A percentile compares a stretch with the other conserved stretches of the same genome.
Conservation (phyloP, 352 stramenopile species). For the Nothophytophthora sp. region DNA sequence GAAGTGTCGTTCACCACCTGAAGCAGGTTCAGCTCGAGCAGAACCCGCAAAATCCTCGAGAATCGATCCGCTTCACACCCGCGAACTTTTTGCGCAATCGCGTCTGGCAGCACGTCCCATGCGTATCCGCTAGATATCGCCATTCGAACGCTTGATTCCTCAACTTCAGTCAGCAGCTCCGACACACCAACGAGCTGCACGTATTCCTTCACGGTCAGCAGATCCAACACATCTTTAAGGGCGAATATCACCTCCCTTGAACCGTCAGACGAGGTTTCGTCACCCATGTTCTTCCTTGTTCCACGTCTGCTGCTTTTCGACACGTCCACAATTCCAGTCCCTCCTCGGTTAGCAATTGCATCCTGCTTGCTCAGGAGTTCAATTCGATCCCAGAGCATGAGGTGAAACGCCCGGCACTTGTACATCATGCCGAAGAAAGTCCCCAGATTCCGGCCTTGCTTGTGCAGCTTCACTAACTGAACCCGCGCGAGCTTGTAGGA, state of each 20-base stretch:
- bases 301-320: background rate
- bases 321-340: background rate
- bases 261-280: background rate
- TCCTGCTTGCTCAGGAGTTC: slow-evolving; percentile 17
- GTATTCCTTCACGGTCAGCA: slow-evolving; percentile 68
- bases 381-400: slow-evolving; percentile 64
- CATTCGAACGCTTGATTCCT: slow-evolving; percentile 59
- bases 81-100: slow-evolving; percentile 56
- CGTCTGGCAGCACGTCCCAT: slow-evolving; percentile 47
- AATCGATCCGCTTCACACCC: slow-evolving; percentile 73
- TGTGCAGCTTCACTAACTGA: slow-evolving; percentile 56
- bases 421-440: slow-evolving; percentile 79
- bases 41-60: slow-evolving; percentile 62
- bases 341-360: background rate
- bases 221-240: slow-evolving; percentile 70
- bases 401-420: slow-evolving; percentile 62
- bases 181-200: slow-evolving; percentile 71
- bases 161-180: slow-evolving; percentile 58
- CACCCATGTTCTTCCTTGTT: background rate
- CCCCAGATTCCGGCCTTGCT: slow-evolving; percentile 71
- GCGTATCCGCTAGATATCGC: slow-evolving; percentile 41
- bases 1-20: slow-evolving; percentile 60
- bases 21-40: slow-evolving; percentile 71
- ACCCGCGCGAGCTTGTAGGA: slow-evolving; percentile 72
- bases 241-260: slow-evolving; percentile 45